Percentiles rank a stretch among this genome's conserved stretches.
These are phyloP conservation scores for Fusarium avenaceum DNA, from an alignment of 2,329 filamentous ascomycete genomes.

Conservation along the genomic window DNA sequence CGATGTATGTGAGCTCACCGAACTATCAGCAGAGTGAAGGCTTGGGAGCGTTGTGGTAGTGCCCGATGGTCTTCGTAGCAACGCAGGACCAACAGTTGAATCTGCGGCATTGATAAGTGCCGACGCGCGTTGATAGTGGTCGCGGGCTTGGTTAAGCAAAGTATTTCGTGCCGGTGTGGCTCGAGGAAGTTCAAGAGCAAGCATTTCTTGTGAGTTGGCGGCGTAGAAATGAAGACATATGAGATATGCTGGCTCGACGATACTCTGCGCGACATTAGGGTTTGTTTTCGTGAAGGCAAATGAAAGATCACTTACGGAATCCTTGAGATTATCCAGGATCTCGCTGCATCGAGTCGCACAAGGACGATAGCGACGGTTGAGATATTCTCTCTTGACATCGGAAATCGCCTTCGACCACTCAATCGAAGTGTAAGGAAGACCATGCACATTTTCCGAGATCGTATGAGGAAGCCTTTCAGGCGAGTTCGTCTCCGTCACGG, in stretches of 20 bases:
- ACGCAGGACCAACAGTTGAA: conserved; percentile 56
- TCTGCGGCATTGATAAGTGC: conserved; percentile 64
- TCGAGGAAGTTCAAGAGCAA: conserved; percentile 63
- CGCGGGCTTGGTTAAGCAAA: conserved; percentile 65
- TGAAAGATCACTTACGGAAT: conserved; percentile 55
- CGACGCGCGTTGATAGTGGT: conserved; percentile 65
- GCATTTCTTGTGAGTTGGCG: conserved; percentile 71
- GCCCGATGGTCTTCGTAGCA: conserved; percentile 57
- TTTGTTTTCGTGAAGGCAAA: background rate
- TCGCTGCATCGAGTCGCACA: conserved; percentile 68
- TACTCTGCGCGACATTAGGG: conserved; percentile 48
- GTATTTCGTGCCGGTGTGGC: conserved; percentile 61
- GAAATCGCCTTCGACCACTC: conserved; percentile 67
- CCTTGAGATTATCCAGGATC: conserved; percentile 63
- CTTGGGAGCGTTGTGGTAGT: conserved; percentile 52
- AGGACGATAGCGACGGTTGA: conserved; percentile 64
- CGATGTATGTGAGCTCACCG: conserved; percentile 58
- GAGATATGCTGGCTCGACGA: conserved; percentile 66
- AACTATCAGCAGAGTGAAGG: conserved; percentile 61
- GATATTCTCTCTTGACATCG: conserved; percentile 68
- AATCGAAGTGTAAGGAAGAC: conserved; percentile 59
- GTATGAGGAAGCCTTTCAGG: conserved; percentile 33
- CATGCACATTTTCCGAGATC: conserved; percentile 43
- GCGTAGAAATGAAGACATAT: conserved; percentile 73
- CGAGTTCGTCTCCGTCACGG: conserved; percentile 14